phyloP scores from a whole-genome alignment of 345 rosid species.

The Salix viminalis region DNA sequence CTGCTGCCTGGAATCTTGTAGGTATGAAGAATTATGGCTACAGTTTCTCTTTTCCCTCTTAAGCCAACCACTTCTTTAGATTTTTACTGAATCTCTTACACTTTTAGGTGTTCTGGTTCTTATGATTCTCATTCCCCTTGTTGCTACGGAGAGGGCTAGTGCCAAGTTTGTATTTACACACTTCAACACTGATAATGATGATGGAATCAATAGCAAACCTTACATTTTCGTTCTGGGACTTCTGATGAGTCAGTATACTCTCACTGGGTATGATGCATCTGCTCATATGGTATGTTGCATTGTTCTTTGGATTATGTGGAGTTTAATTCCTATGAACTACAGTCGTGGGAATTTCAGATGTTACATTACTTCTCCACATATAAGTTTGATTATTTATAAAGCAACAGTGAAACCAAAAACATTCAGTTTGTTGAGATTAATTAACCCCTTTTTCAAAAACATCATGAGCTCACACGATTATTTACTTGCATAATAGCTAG shows the following conservation, averaged over 20 bases:
- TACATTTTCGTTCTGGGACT: constrained; percentile 89
- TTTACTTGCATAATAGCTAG: not conserved
- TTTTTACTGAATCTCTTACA: not conserved
- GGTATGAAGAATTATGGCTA: constrained; percentile 35
- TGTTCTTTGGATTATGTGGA: not conserved
- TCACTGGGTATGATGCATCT: constrained; percentile 90
- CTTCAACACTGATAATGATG: constrained; percentile 76
- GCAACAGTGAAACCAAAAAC: not conserved
- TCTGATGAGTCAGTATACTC: constrained; percentile 92
- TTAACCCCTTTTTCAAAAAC: not conserved
- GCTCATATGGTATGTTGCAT: constrained; percentile 78
- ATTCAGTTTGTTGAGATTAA: not conserved
- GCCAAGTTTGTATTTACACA: constrained; percentile 82
- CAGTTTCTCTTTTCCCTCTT: not conserved
- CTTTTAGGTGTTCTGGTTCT: constrained; percentile 67
- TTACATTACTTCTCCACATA: not conserved
- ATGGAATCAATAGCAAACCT: constrained; percentile 53
- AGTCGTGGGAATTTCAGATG: not conserved
- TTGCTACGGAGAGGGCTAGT: constrained; percentile 73
- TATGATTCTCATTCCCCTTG: constrained; percentile 72
- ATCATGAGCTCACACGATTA: not conserved
- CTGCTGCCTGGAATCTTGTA: constrained; percentile 87
- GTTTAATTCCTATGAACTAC: not conserved
- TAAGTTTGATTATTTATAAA: not conserved
- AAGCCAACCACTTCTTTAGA: not conserved